Evolutionary conservation across 2,329 filamentous ascomycete species (phyloP).

Genomic region (Aureobasidium sp.): DNA sequence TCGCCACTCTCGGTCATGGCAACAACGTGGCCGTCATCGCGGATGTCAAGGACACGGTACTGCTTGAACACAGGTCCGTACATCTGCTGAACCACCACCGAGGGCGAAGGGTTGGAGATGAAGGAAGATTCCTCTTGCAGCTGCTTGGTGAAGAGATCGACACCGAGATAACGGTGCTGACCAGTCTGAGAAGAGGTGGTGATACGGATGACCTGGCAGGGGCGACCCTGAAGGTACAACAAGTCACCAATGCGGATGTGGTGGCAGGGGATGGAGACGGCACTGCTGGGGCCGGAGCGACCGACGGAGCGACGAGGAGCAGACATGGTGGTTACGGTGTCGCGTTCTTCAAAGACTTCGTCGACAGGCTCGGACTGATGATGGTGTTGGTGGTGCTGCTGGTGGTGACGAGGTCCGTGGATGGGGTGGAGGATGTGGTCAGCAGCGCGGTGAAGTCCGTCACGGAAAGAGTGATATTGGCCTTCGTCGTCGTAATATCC

Average conservation of each 20-base stretch:
- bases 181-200: constrained; percentile 95
- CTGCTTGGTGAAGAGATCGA: constrained; percentile 99
- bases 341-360: constrained; percentile 42
- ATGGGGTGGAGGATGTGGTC: constrained; percentile 57
- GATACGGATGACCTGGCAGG: constrained; percentile 99
- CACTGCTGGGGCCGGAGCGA: constrained; percentile 51
- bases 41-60: constrained; percentile 97
- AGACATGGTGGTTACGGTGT: constrained; percentile 31
- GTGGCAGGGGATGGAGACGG: constrained; percentile 97
- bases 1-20: constrained; percentile 99
- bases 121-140: constrained; percentile 98
- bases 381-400: constrained; percentile 38
- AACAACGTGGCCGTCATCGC: constrained; percentile 70
- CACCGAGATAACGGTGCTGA: constrained; percentile 99
- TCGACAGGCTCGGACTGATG: constrained; percentile 27
- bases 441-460: constrained; percentile 58
- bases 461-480: constrained; percentile 66
- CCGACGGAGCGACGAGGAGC: constrained; percentile 26
- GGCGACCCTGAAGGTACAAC: constrained; percentile 95
- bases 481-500: constrained; percentile 75
- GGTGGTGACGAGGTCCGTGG: constrained; percentile 42
- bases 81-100: constrained; percentile 98
- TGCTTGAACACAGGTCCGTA: constrained; percentile 99
- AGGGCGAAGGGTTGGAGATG: constrained; percentile 92
- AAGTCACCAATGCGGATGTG: constrained; percentile 99